Conservation (phyloP, 345 rosid genomes). For the Eucalyptus paniculata region DNA sequence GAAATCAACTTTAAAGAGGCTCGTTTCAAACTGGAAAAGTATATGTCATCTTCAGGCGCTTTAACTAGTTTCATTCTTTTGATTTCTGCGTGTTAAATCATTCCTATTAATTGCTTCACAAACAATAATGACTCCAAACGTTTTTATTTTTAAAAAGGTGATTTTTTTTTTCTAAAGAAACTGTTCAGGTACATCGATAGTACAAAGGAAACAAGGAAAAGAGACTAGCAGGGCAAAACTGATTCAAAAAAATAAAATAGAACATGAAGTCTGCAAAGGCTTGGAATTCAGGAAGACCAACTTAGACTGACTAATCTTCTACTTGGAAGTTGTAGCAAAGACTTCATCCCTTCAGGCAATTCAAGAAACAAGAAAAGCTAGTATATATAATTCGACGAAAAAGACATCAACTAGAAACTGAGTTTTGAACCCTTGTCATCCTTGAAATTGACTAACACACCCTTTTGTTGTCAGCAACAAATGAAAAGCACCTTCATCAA, state of each 20-base stretch:
- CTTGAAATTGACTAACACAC: background rate
- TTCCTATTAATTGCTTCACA: background rate
- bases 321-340: background rate
- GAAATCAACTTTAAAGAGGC: background rate
- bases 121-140: background rate
- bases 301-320: background rate
- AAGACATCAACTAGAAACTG: background rate
- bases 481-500: background rate
- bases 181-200: background rate
- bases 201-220: background rate
- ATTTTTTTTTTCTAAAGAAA: background rate
- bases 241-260: background rate
- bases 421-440: background rate
- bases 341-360: background rate
- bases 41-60: background rate
- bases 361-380: background rate
- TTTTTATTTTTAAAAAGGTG: background rate
- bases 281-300: background rate
- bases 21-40: background rate
- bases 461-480: background rate
- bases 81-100: background rate
- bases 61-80: background rate
- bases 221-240: background rate
- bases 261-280: background rate
- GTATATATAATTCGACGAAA: background rate